Conservation (phyloP, 2,329 filamentous ascomycete genomes). For the Cryphonectria naterciae region DNA sequence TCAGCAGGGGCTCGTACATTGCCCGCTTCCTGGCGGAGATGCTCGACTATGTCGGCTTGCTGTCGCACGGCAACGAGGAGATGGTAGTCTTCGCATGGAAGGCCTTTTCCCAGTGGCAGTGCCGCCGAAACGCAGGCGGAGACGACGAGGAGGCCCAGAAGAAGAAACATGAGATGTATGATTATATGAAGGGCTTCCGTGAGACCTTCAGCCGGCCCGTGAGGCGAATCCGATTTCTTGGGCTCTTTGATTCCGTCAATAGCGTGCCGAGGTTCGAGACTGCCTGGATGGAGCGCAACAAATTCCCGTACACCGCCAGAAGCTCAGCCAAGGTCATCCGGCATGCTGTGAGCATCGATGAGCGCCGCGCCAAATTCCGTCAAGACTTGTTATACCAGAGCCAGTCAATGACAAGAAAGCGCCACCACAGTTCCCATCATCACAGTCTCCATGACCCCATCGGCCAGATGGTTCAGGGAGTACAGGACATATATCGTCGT, state of each 20-base stretch:
- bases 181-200: conserved; percentile 78
- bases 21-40: conserved; percentile 80
- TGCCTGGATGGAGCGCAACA: conserved; percentile 77
- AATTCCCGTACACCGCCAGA: conserved; percentile 70
- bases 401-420: conserved; percentile 28
- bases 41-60: conserved; percentile 79
- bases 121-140: conserved; percentile 51
- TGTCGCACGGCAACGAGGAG: conserved; percentile 83
- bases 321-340: conserved; percentile 65
- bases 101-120: conserved; percentile 75
- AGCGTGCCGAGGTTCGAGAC: conserved; percentile 78
- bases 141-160: conserved; percentile 47
- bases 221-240: conserved; percentile 73
- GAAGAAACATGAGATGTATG: conserved; percentile 66
- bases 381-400: conserved; percentile 69
- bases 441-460: conserved; percentile 29
- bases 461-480: conserved; percentile 33
- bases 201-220: conserved; percentile 81
- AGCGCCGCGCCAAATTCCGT: conserved; percentile 72
- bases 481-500: conserved; percentile 44
- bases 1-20: conserved; percentile 74
- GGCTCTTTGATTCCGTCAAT: conserved; percentile 83
- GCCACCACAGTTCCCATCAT: conserved; percentile 31
- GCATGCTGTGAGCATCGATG: conserved; percentile 72
- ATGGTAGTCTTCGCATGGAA: conserved; percentile 86